phyloP scores from a whole-genome alignment of 2,329 filamentous ascomycete genomes.

The Sporothrix inflata region DNA sequence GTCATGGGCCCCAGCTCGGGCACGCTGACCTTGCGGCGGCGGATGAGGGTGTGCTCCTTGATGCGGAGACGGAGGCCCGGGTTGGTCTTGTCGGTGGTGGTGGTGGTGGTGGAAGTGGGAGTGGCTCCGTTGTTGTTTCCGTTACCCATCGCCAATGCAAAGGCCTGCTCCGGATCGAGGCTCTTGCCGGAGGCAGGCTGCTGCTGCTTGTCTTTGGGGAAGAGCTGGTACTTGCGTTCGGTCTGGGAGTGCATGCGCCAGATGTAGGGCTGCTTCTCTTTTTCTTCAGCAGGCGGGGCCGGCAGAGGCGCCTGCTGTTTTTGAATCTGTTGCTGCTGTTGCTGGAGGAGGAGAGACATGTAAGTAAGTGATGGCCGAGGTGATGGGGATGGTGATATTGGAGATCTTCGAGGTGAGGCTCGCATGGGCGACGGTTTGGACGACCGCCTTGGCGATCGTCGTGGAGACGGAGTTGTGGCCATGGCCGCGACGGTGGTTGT shows the following conservation, averaged over 20 bases:
- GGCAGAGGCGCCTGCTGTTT: constrained; percentile 14
- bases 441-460: constrained; percentile 11
- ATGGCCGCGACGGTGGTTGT: background rate
- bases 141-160: constrained; percentile 48
- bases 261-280: constrained; percentile 54
- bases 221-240: constrained; percentile 64
- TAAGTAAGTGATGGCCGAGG: constrained; percentile 22
- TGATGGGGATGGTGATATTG: background rate
- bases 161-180: constrained; percentile 55
- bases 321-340: constrained; percentile 32
- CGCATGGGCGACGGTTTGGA: background rate
- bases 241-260: constrained; percentile 62
- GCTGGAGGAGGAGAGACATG: constrained; percentile 30
- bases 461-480: constrained; percentile 32
- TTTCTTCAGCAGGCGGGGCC: background rate
- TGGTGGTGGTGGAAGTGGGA: background rate
- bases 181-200: constrained; percentile 46
- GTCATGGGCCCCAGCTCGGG: constrained; percentile 70
- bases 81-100: background rate
- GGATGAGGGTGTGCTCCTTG: constrained; percentile 60
- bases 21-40: constrained; percentile 66
- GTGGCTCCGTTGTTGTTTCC: background rate
- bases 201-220: constrained; percentile 57
- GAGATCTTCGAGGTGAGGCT: background rate
- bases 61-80: constrained; percentile 53